Evolutionary conservation across 225 moss, liverwort and hornwort species (phyloP), one percentile per base, ranked within the genome.

Genomic region (Sphagnum tenellum): DNA sequence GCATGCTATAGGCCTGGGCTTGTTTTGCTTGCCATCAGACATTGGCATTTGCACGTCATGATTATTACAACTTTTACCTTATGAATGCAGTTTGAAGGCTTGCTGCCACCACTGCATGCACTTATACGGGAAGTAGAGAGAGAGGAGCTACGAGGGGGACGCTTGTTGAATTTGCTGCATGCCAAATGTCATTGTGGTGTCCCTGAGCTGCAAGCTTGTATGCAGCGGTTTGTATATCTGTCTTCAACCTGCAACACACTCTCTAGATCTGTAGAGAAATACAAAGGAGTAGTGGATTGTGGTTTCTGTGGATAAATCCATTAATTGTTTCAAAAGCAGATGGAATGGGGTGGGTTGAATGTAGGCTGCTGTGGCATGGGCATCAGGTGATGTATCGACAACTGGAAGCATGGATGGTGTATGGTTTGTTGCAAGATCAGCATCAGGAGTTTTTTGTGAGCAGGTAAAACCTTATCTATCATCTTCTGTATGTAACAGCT

Each of bases 361-460:
- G 71, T 71, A 95, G 95, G 71, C 83, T 98, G 69, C 75, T 98
- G 53, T 98, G 96, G 96, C 96, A 98, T 74, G 88, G 87, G 67
- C 96, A 98, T 86, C 96, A 98, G 76, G 96, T 98, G 69, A 90
- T 98, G 92, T 92, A 98, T 80, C 85, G 90, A 68, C 96, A 98
- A 64, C 70, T 98, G 50, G 79, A 88, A 71, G 81, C 90, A 58
- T 98, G 96, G 96, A 98, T 98, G 96, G 92, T 98, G 2, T 98
- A 98, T 74, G 96, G 96, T 8, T 80, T 92, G 59, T 78, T 98
- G 12, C 96, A 98, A 81, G 96, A 98, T 75, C 96, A 83, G 55
- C 90, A 98, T 64, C 74, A 79, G 60, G 96, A 98, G 72, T 98
- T 98, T 69, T 98, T 92, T 76, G 90, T 92, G 77, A 78, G 83